phyloP scores from a whole-genome alignment of 495 filamentous ascomycete genomes.

The Xylaria venustula region DNA sequence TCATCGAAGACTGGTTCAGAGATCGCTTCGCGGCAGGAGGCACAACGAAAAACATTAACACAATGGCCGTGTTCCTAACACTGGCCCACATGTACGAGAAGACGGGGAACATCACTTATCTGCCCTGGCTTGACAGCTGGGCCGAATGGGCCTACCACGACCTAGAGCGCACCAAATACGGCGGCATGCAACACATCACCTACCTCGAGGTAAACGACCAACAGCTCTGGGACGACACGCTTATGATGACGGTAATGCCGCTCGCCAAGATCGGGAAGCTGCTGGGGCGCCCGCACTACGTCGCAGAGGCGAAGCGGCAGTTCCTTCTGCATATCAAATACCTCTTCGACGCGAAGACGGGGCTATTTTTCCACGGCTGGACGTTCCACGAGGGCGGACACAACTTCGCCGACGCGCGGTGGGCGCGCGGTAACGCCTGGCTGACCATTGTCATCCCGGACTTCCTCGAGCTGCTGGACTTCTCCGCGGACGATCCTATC shows the following conservation, averaged over 20 bases:
- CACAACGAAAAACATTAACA: conserved; percentile 81
- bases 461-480: conserved; percentile 64
- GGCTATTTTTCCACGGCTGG: conserved; percentile 76
- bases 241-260: conserved; percentile 80
- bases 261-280: conserved; percentile 72
- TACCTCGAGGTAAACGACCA: conserved; percentile 63
- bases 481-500: conserved; percentile 56
- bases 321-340: conserved; percentile 72
- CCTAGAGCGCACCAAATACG: conserved; percentile 63
- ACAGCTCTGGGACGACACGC: conserved; percentile 75
- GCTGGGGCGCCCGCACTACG: conserved; percentile 60
- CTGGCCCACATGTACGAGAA: conserved; percentile 70
- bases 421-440: conserved; percentile 68
- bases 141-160: conserved; percentile 76
- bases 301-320: conserved; percentile 72
- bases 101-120: conserved; percentile 57
- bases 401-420: conserved; percentile 67
- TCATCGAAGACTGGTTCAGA: conserved; percentile 69
- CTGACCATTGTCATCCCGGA: conserved; percentile 74
- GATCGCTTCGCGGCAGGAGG: conserved; percentile 63
- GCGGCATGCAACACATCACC: conserved; percentile 74
- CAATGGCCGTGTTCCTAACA: conserved; percentile 70
- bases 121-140: conserved; percentile 72
- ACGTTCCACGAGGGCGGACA: conserved; percentile 65
- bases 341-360: conserved; percentile 63